Percentiles rank a stretch among this genome's conserved stretches.
Evolutionary conservation across 2,329 filamentous ascomycete species (phyloP).

Genomic region (Alternaria sp.): DNA sequence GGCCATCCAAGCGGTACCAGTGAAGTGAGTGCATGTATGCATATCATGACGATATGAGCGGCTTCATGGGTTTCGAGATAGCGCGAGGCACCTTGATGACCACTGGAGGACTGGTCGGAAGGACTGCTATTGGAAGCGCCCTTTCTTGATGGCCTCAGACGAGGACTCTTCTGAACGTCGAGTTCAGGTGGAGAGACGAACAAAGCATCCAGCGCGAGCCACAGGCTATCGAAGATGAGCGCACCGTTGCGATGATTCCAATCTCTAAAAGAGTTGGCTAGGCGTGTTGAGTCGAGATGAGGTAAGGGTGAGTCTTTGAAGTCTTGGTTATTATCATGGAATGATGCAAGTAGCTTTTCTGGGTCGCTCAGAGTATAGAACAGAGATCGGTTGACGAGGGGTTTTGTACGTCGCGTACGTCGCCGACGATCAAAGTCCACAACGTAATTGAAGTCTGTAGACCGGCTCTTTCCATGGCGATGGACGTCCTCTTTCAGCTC

Average conservation of each 20-base stretch:
- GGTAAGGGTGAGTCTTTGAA: slow-evolving; percentile 40
- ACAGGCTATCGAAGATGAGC: slow-evolving; percentile 48
- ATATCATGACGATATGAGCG: slow-evolving; percentile 51
- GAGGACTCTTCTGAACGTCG: slow-evolving; percentile 31
- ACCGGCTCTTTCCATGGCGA: slow-evolving; percentile 16
- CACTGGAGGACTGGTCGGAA: not conserved
- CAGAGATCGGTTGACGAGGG: slow-evolving; percentile 42
- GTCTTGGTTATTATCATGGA: slow-evolving; percentile 32
- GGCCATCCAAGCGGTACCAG: slow-evolving; percentile 39
- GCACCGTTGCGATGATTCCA: slow-evolving; percentile 44
- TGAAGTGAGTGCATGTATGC: slow-evolving; percentile 50
- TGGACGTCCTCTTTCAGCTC: slow-evolving; percentile 35
- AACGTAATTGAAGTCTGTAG: slow-evolving; percentile 18
- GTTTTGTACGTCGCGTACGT: slow-evolving; percentile 20
- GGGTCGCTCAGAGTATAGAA: slow-evolving; percentile 43
- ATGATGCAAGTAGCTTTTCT: slow-evolving; percentile 43
- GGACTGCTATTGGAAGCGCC: not conserved
- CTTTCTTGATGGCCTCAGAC: slow-evolving; percentile 26
- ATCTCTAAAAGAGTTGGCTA: slow-evolving; percentile 41
- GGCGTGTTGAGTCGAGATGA: slow-evolving; percentile 41
- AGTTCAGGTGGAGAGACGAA: slow-evolving; percentile 46
- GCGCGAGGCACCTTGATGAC: not conserved
- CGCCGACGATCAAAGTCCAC: slow-evolving; percentile 28
- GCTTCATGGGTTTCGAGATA: slow-evolving; percentile 46
- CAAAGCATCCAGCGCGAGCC: slow-evolving; percentile 38